A percentile compares a stretch with the other conserved stretches of the same genome.
phyloP scores from a whole-genome alignment of 352 stramenopile species.

The Pythium monospermum region DNA sequence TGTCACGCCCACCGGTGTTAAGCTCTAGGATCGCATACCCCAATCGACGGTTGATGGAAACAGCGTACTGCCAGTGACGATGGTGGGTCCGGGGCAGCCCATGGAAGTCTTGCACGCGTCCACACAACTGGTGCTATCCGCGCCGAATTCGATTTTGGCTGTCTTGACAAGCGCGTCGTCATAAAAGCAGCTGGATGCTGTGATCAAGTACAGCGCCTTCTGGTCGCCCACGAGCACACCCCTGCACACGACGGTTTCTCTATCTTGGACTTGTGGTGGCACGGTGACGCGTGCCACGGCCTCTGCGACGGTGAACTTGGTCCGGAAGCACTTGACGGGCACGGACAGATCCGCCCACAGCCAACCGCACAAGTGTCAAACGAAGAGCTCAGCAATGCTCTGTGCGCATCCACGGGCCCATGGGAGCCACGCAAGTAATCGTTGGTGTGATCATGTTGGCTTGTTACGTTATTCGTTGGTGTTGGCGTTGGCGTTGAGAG shows the following conservation, averaged over 20 bases:
- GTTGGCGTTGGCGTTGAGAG: too few species aligned
- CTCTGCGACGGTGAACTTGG: slow-evolving; percentile 18
- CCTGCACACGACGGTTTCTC: slow-evolving; percentile 20
- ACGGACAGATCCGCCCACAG: slow-evolving; percentile 18
- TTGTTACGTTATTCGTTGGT: too few species aligned
- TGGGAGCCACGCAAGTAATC: slow-evolving; percentile 10
- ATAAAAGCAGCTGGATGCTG: slow-evolving; percentile 23
- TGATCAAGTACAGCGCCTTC: slow-evolving; percentile 24
- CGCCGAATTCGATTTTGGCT: slow-evolving; percentile 24
- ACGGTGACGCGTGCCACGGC: slow-evolving; percentile 24
- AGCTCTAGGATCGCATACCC: slow-evolving; percentile 28
- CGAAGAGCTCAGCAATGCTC: not conserved
- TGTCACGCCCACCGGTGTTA: not conserved
- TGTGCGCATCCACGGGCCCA: slow-evolving; percentile 16
- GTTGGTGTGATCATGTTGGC: too few species aligned
- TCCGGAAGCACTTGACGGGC: slow-evolving; percentile 25
- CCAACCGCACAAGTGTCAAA: slow-evolving; percentile 14
- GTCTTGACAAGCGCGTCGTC: slow-evolving; percentile 7
- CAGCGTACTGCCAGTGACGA: slow-evolving; percentile 17
- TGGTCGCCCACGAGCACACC: slow-evolving; percentile 17
- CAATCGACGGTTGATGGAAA: slow-evolving; percentile 21
- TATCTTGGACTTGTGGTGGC: too few species aligned
- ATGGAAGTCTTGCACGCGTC: slow-evolving; percentile 18
- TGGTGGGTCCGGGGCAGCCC: slow-evolving; percentile 17
- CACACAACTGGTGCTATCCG: slow-evolving; percentile 19